These are phyloP conservation scores for Dryas drummondii DNA, from an alignment of 306 rosid species.

Conservation along the genomic window DNA sequence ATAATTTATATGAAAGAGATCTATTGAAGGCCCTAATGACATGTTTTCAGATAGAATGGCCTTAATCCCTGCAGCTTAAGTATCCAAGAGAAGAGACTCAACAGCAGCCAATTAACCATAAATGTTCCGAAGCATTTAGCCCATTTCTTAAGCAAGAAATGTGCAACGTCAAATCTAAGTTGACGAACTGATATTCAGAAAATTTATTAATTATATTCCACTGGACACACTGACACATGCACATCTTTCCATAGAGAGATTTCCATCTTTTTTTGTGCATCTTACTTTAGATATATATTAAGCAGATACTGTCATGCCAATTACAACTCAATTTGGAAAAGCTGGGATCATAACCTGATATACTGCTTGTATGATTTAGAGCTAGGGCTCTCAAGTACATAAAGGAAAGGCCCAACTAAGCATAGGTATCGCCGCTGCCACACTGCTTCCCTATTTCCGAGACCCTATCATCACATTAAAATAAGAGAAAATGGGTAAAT, in stretches of 20 bases:
- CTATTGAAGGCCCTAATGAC: too few relatives aligned
- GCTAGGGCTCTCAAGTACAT: constrained; percentile 81
- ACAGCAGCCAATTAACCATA: too few relatives aligned
- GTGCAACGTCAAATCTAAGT: background rate
- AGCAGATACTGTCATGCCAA: background rate
- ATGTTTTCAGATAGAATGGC: too few relatives aligned
- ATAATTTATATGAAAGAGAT: too few relatives aligned
- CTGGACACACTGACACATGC: background rate
- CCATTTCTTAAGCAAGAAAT: background rate
- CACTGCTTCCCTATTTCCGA: constrained; percentile 90
- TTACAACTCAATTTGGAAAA: constrained; percentile 20
- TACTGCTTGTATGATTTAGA: constrained; percentile 81
- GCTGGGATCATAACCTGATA: constrained; percentile 59
- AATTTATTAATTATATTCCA: background rate
- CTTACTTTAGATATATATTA: background rate
- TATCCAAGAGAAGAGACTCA: too few relatives aligned
- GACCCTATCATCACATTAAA: constrained; percentile 62
- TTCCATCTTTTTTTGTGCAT: too few relatives aligned
- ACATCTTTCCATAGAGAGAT: too few relatives aligned
- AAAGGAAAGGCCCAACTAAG: constrained; percentile 87
- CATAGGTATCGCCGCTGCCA: constrained; percentile 88
- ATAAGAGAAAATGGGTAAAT: background rate
- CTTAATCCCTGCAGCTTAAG: too few relatives aligned
- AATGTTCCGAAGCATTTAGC: background rate
- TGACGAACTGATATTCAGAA: background rate